Conservation (phyloP, 2,329 filamentous ascomycete genomes). For the Lasiodiplodia theobromae region DNA sequence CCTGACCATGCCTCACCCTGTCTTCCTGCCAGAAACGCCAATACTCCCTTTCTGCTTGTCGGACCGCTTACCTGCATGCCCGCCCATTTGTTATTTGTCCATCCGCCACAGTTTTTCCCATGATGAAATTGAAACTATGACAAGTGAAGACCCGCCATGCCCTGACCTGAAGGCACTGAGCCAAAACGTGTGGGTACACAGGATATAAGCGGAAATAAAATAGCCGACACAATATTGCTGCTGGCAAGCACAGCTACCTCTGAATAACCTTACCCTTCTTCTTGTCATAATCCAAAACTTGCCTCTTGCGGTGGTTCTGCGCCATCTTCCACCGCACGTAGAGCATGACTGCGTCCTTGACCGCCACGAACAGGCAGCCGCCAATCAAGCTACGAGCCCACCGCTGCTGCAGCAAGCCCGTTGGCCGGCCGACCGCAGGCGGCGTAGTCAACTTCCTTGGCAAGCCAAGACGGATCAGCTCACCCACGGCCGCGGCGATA, state of each 20-base stretch:
- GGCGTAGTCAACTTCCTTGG: slow-evolving; percentile 70
- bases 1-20: not conserved
- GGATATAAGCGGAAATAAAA: not conserved
- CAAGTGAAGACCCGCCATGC: not conserved
- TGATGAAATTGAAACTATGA: not conserved
- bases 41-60: slow-evolving; percentile 8
- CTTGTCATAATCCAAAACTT: slow-evolving; percentile 52
- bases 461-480: slow-evolving; percentile 71
- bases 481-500: slow-evolving; percentile 80
- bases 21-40: slow-evolving; percentile 7
- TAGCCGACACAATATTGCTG: not conserved
- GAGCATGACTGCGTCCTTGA: slow-evolving; percentile 72
- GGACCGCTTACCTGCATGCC: not conserved
- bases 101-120: not conserved
- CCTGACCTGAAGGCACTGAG: not conserved
- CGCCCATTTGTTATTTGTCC: not conserved
- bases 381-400: slow-evolving; percentile 92
- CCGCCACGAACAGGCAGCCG: slow-evolving; percentile 84
- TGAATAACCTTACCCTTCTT: slow-evolving; percentile 32
- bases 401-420: slow-evolving; percentile 72
- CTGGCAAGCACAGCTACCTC: not conserved
- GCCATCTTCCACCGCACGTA: slow-evolving; percentile 64
- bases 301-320: slow-evolving; percentile 54
- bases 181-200: too few species aligned
- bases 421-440: slow-evolving; percentile 45